Evolutionary conservation across 2,329 filamentous ascomycete genomes (phyloP).

Genomic region (Colletotrichum sp.): DNA sequence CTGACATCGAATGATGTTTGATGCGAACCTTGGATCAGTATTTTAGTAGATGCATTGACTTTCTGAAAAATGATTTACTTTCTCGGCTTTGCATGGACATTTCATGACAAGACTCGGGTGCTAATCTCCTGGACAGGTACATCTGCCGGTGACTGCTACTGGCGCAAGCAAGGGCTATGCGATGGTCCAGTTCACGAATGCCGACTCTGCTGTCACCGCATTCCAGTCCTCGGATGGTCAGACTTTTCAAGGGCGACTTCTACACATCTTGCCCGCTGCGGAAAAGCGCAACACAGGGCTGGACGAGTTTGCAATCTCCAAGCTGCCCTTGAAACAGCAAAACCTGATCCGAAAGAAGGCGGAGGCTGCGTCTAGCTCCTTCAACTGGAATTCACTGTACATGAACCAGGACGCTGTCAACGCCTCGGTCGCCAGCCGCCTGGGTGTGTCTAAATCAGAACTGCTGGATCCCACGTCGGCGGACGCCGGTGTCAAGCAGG

Average conservation of each 20-base stretch:
- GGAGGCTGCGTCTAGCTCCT: constrained; percentile 74
- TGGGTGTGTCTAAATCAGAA: constrained; percentile 90
- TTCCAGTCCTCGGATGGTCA: constrained; percentile 81
- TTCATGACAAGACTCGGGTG: not conserved
- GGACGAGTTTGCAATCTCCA: constrained; percentile 88
- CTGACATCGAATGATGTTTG: constrained; percentile 89
- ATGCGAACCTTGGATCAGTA: constrained; percentile 90
- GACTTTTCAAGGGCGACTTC: constrained; percentile 88
- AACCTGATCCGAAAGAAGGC: constrained; percentile 86
- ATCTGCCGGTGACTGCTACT: constrained; percentile 77
- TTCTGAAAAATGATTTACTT: constrained; percentile 65
- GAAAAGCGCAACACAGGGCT: constrained; percentile 82
- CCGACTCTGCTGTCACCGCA: constrained; percentile 77
- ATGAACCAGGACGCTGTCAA: constrained; percentile 98
- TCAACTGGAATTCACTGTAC: constrained; percentile 99
- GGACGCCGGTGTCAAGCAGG: constrained; percentile 94
- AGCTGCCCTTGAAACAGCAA: constrained; percentile 93
- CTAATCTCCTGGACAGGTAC: constrained; percentile 66
- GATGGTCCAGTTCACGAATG: constrained; percentile 78
- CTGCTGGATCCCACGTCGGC: constrained; percentile 94
- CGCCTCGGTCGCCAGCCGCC: constrained; percentile 81
- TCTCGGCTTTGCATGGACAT: constrained; percentile 18
- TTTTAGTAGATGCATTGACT: constrained; percentile 99
- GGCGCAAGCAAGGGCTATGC: constrained; percentile 89
- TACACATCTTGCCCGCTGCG: constrained; percentile 87